Conservation (phyloP, 306 rosid genomes). For the Fagus crenata region DNA sequence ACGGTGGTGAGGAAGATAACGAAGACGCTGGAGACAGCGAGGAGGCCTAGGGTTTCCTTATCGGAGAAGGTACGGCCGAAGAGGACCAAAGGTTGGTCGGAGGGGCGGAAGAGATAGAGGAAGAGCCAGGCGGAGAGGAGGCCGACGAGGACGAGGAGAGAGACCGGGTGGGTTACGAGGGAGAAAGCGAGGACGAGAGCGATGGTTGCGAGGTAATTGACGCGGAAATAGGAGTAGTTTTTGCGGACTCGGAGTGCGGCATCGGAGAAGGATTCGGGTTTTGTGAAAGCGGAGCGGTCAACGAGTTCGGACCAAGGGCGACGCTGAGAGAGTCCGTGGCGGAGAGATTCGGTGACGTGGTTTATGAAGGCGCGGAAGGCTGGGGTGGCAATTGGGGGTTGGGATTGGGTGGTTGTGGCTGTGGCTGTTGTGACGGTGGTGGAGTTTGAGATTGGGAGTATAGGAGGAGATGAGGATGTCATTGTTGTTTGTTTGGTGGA, state of each 20-base stretch:
- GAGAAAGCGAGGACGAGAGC: slow-evolving; percentile 58
- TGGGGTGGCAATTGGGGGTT: slow-evolving; percentile 49
- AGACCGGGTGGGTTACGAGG: slow-evolving; percentile 69
- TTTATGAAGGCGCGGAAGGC: slow-evolving; percentile 64
- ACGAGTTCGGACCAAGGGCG: slow-evolving; percentile 85
- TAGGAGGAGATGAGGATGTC: slow-evolving; percentile 52
- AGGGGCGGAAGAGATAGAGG: slow-evolving; percentile 89
- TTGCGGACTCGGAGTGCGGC: slow-evolving; percentile 85
- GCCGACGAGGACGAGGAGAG: slow-evolving; percentile 58
- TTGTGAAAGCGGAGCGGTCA: slow-evolving; percentile 69
- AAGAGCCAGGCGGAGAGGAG: slow-evolving; percentile 83
- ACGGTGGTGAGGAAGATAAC: slow-evolving; percentile 81
- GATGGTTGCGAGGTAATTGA: slow-evolving; percentile 65
- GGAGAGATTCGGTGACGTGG: slow-evolving; percentile 53
- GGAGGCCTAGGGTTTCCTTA: slow-evolving; percentile 62
- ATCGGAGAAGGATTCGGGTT: slow-evolving; percentile 74
- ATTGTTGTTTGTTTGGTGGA: slow-evolving; percentile 20
- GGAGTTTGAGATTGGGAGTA: slow-evolving; percentile 57
- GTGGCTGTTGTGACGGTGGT: slow-evolving; percentile 28
- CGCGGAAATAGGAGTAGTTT: slow-evolving; percentile 80
- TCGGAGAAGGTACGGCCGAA: slow-evolving; percentile 72
- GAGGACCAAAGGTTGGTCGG: slow-evolving; percentile 86
- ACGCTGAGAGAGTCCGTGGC: slow-evolving; percentile 74
- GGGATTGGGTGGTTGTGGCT: slow-evolving; percentile 31
- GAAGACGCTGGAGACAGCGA: slow-evolving; percentile 52